Evolutionary conservation across 2,329 filamentous ascomycete genomes (phyloP), one percentile per base, ranked within the genome.

Genomic region (Epichloe uncinata): DNA sequence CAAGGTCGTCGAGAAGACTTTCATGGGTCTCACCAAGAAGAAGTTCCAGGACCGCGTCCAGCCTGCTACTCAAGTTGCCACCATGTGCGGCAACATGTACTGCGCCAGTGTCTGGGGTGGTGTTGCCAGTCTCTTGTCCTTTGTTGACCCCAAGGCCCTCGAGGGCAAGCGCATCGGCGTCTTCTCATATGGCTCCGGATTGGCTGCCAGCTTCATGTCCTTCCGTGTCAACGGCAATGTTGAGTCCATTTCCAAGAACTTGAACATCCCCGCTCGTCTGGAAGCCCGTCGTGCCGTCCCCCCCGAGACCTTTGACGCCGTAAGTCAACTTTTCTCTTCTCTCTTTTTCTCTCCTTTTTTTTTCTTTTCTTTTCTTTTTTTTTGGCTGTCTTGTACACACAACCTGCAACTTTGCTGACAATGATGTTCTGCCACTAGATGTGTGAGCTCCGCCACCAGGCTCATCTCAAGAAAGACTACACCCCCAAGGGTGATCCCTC

Each of bases 11-110:
- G 87, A 93, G 75, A 93, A 91, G 80, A 84, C 83, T 54, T 93
- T 93, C 68, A 87, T 93, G 83, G 74, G 65, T 51, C 74, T 91
- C 59, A 83, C 84, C 66, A 91, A 93, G 80, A 90, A 90, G 77
- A 79, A 79, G 59, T 91, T 87, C 71, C 77, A 80, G 63, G 84
- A 90, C 69, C 83, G 86, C 60, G 83, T 93, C 59, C 73, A 75
- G 64, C 84, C 85, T 48, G 73, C 75, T 60, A 83, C 86, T 64
- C 78, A 88, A 69, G 83, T 88, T 36, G 81, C 87, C 57, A 90
- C 85, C 56, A 78, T 85, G 66, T 87, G 83, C 67, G 80, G 77
- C 57, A 81, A 81, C 74, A 80, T 80, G 77, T 81, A 81, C 73
- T 79, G 76, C 62, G 77, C 69, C 56, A 86, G 85, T 60, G 80